Conservation (phyloP, 192 early-diverging fungal genomes). For the Coemansia furcata region DNA sequence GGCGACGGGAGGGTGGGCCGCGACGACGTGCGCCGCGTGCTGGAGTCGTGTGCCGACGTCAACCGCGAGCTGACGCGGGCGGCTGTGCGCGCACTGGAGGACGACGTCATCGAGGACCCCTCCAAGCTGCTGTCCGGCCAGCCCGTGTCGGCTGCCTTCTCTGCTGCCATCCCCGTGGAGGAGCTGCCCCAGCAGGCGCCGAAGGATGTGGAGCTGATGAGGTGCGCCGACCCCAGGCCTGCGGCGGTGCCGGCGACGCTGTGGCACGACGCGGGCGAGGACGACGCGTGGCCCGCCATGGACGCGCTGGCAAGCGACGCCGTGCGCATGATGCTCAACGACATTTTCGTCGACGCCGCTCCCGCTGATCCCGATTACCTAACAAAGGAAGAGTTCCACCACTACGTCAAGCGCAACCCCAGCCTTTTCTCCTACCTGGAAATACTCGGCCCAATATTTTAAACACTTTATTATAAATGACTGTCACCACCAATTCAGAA, state of each 20-base stretch:
- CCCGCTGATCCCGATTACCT: slow-evolving; percentile 64
- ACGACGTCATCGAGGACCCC: slow-evolving; percentile 67
- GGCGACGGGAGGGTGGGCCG: slow-evolving; percentile 80
- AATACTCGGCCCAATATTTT: slow-evolving; percentile 85
- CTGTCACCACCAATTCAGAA: slow-evolving; percentile 39
- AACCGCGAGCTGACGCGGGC: slow-evolving; percentile 87
- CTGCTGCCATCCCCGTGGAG: slow-evolving; percentile 69
- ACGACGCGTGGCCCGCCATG: slow-evolving; percentile 82
- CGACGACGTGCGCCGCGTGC: slow-evolving; percentile 82
- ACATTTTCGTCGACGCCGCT: slow-evolving; percentile 68
- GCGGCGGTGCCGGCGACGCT: slow-evolving; percentile 28
- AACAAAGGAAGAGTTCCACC: slow-evolving; percentile 74
- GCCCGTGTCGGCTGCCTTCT: slow-evolving; percentile 88
- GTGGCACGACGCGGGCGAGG: slow-evolving; percentile 50
- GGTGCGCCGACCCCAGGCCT: not conserved
- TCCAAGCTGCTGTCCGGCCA: slow-evolving; percentile 53
- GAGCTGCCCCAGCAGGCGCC: not conserved
- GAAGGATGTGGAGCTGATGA: not conserved
- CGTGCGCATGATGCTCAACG: slow-evolving; percentile 91
- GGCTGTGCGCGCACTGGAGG: slow-evolving; percentile 80
- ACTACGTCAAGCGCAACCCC: slow-evolving; percentile 74
- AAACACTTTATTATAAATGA: slow-evolving; percentile 5
- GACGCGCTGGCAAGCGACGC: slow-evolving; percentile 92
- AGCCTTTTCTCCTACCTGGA: slow-evolving; percentile 89
- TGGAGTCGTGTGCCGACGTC: slow-evolving; percentile 89